Conservation (phyloP, 2,329 filamentous ascomycete species). For the Calonectria naviculata region DNA sequence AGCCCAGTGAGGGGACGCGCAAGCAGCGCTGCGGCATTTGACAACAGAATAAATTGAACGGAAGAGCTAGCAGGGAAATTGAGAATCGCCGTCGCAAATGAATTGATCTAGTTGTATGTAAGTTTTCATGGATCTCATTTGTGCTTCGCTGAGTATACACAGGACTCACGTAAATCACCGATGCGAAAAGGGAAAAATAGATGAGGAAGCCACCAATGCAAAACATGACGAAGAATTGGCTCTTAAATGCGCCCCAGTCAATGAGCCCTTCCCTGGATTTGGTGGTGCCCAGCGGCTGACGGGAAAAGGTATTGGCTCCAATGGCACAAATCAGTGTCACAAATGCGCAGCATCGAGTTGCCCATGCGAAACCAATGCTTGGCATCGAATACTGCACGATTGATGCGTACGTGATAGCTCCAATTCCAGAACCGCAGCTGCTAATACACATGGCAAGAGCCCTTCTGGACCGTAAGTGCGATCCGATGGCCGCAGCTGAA, state of each 20-base stretch:
- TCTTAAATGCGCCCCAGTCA: neutral
- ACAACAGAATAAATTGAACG: neutral
- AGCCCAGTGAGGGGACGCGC: neutral
- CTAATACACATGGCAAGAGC: constrained; percentile 7
- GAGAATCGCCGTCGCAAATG: neutral
- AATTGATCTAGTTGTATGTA: neutral
- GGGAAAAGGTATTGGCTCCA: neutral
- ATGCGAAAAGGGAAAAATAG: neutral
- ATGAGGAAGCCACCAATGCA: neutral
- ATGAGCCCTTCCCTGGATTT: neutral
- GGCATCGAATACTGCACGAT: neutral
- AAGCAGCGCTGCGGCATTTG: neutral
- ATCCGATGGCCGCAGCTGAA: neutral
- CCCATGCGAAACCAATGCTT: constrained; percentile 1
- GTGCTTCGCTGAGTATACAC: no score
- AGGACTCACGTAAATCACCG: neutral
- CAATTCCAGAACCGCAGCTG: neutral
- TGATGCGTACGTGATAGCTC: neutral
- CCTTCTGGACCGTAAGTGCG: neutral
- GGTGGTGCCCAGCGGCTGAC: neutral
- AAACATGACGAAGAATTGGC: neutral
- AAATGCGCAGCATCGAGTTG: neutral
- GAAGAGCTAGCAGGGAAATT: neutral
- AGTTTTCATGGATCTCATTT: neutral
- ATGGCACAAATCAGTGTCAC: neutral